phyloP scores from a whole-genome alignment of 495 filamentous ascomycete species.

The Astrothelium subdiscretum region DNA sequence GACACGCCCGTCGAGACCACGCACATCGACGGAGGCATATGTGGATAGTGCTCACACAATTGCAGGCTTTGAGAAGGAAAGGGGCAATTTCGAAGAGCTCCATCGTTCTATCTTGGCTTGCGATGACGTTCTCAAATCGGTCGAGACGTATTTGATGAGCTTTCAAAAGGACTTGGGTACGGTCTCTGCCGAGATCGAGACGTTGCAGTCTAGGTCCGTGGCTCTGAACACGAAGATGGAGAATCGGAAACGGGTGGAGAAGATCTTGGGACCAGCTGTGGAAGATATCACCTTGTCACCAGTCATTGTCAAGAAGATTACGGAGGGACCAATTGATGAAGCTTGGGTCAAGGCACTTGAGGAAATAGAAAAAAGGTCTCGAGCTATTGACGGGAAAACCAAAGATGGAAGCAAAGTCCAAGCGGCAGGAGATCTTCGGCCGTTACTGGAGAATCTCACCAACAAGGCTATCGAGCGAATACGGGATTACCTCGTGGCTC shows the following conservation, averaged over 20 bases:
- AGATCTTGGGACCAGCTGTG: slow-evolving; percentile 74
- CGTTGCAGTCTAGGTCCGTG: slow-evolving; percentile 72
- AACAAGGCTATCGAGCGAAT: slow-evolving; percentile 90
- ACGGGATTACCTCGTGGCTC: slow-evolving; percentile 81
- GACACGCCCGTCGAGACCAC: slow-evolving; percentile 26
- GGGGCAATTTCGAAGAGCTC: slow-evolving; percentile 80
- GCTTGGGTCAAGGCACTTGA: slow-evolving; percentile 74
- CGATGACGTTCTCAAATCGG: slow-evolving; percentile 85
- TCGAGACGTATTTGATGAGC: slow-evolving; percentile 80
- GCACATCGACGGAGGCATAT: slow-evolving; percentile 29
- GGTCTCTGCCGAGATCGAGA: slow-evolving; percentile 92
- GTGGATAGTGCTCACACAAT: slow-evolving; percentile 53
- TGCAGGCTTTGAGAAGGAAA: slow-evolving; percentile 82
- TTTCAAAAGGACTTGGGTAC: slow-evolving; percentile 85
- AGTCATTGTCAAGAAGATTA: slow-evolving; percentile 63
- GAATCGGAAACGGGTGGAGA: slow-evolving; percentile 82
- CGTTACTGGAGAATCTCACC: slow-evolving; percentile 69
- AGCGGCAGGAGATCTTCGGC: slow-evolving; percentile 70
- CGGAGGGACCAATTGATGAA: slow-evolving; percentile 82
- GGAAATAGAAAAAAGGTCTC: slow-evolving; percentile 70
- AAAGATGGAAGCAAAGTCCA: slow-evolving; percentile 53
- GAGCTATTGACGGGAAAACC: slow-evolving; percentile 53
- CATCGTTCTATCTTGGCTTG: slow-evolving; percentile 81
- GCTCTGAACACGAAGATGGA: slow-evolving; percentile 77
- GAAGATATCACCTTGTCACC: slow-evolving; percentile 87